These are phyloP conservation scores for Backusella circina DNA, from an alignment of 192 early-diverging fungal genomes.

Conservation along the genomic window DNA sequence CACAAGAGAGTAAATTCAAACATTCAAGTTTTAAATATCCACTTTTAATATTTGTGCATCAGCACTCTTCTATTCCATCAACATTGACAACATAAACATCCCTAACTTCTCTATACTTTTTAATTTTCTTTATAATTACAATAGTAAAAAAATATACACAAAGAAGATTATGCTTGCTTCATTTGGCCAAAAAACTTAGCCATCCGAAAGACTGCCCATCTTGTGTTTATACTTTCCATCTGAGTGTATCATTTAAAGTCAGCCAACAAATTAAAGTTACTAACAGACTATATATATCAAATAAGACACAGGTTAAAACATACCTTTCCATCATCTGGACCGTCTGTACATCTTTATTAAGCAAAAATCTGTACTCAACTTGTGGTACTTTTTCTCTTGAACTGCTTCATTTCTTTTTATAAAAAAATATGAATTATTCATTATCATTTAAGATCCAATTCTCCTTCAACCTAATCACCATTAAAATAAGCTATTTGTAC, in stretches of 20 bases:
- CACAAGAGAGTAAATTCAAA: too few species aligned
- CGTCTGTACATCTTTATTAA: background rate
- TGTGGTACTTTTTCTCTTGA: background rate
- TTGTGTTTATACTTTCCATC: slow-evolving; percentile 5
- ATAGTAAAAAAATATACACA: slow-evolving; percentile 10
- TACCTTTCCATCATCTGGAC: background rate
- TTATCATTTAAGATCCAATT: background rate
- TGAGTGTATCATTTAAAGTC: slow-evolving; percentile 14
- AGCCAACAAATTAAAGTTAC: background rate
- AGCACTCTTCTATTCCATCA: too few species aligned
- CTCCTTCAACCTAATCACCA: background rate
- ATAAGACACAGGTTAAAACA: slow-evolving; percentile 20
- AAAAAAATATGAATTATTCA: background rate
- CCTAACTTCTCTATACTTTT: background rate
- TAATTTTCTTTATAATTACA: background rate
- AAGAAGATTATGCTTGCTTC: slow-evolving; percentile 18
- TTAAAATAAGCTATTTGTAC: background rate
- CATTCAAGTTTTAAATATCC: too few species aligned
- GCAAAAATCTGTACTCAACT: background rate
- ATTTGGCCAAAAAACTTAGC: slow-evolving; percentile 10
- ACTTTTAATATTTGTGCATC: too few species aligned
- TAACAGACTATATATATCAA: background rate
- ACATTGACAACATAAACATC: too few species aligned
- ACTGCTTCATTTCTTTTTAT: background rate
- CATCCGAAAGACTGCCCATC: slow-evolving; percentile 22